Evolutionary conservation across 169 alveolate genomes (phyloP).

Genomic region (Babesia sp.): DNA sequence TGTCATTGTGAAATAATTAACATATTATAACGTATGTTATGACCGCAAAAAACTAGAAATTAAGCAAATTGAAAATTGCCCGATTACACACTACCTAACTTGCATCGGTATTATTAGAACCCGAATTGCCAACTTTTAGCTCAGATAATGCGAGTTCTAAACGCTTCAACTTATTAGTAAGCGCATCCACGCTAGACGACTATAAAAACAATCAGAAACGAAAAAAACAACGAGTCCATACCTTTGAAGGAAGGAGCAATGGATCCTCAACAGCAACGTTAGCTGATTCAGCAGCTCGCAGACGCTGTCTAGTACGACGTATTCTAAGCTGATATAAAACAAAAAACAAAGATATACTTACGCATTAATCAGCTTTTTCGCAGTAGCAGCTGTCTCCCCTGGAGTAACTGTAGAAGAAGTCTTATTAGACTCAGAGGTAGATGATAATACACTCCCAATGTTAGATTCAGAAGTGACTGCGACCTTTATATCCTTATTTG

Average conservation of each 20-base stretch:
- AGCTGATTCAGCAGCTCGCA: not conserved
- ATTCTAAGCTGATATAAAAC: not conserved
- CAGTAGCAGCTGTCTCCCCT: not conserved
- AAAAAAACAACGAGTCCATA: not conserved
- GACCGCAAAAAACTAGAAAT: not conserved
- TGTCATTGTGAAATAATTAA: constrained; percentile 26
- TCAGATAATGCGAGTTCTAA: constrained; percentile 1
- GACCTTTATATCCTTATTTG: not conserved
- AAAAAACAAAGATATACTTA: not conserved
- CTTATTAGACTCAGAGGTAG: too few relatives aligned
- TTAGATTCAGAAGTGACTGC: too few relatives aligned
- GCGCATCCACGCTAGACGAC: not conserved
- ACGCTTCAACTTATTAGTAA: constrained; percentile 2
- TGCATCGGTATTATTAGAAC: not conserved
- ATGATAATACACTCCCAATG: not conserved
- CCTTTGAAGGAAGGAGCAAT: not conserved
- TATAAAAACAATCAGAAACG: not conserved
- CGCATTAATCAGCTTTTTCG: not conserved
- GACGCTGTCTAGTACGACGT: not conserved
- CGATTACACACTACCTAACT: constrained; percentile 7
- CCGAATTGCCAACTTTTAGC: not conserved
- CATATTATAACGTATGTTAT: not conserved
- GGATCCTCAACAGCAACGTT: not conserved
- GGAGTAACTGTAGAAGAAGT: too few relatives aligned
- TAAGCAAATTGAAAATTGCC: not conserved